Conservation (phyloP, 768 basidiomycete species). For the Chalciporus pseudorubinellus region DNA sequence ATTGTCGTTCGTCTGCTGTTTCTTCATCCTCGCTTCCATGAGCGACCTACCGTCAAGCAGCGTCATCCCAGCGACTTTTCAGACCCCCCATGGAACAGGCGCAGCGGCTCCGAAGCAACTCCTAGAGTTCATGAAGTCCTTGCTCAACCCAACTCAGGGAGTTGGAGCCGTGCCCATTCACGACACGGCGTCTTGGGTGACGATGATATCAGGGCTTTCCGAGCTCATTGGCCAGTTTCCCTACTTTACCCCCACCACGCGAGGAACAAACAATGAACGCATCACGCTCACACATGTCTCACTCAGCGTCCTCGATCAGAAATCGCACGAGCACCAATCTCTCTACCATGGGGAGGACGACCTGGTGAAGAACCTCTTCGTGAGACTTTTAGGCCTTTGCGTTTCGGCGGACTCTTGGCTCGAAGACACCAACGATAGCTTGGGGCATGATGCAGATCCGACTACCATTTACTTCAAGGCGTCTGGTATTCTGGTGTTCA, state of each 20-base stretch:
- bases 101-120: slow-evolving; percentile 37
- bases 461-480: slow-evolving; percentile 47
- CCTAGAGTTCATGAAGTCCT: slow-evolving; percentile 40
- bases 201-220: slow-evolving; percentile 49
- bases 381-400: slow-evolving; percentile 52
- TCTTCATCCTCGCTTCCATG: slow-evolving; percentile 30
- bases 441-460: slow-evolving; percentile 46
- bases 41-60: slow-evolving; percentile 23
- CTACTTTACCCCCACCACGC: slow-evolving; percentile 46
- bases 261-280: slow-evolving; percentile 57
- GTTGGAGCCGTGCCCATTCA: slow-evolving; percentile 31
- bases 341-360: slow-evolving; percentile 47
- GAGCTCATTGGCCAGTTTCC: slow-evolving; percentile 56
- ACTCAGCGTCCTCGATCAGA: slow-evolving; percentile 52
- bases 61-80: slow-evolving; percentile 30
- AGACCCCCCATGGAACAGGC: slow-evolving; percentile 27
- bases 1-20: not conserved
- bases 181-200: slow-evolving; percentile 47
- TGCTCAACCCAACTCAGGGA: slow-evolving; percentile 37
- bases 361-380: slow-evolving; percentile 49
- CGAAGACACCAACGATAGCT: slow-evolving; percentile 40
- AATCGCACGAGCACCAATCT: slow-evolving; percentile 47
- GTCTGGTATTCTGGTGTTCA: slow-evolving; percentile 39
- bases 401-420: slow-evolving; percentile 58
- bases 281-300: slow-evolving; percentile 52